These are phyloP conservation scores for Alternaria atra DNA, from an alignment of 2,329 filamentous ascomycete species.

Conservation along the genomic window DNA sequence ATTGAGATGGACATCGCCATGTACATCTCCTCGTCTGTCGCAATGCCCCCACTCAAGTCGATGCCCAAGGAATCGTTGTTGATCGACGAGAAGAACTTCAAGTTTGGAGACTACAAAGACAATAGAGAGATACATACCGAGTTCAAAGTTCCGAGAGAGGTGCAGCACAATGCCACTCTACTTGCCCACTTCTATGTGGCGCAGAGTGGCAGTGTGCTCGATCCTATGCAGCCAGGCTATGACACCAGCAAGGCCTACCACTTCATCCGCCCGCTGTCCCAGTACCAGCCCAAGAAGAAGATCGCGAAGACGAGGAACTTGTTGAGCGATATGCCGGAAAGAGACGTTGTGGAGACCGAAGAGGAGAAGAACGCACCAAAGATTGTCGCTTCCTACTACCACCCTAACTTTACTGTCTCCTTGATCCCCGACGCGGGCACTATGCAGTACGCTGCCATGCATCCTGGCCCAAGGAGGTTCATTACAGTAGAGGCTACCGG, in stretches of 20 bases:
- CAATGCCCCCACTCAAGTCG: constrained; percentile 72
- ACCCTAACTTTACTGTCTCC: constrained; percentile 91
- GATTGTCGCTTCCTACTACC: constrained; percentile 86
- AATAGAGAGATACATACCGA: constrained; percentile 78
- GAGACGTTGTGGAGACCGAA: constrained; percentile 60
- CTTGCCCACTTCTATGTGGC: constrained; percentile 95
- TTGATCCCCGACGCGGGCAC: constrained; percentile 83
- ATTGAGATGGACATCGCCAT: constrained; percentile 82
- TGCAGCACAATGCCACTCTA: constrained; percentile 91
- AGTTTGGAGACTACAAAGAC: constrained; percentile 80
- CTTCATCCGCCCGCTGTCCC: constrained; percentile 84
- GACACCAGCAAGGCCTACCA: constrained; percentile 80
- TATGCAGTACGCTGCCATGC: constrained; percentile 70
- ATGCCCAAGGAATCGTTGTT: constrained; percentile 75
- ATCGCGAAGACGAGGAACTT: constrained; percentile 86
- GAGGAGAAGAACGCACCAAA: constrained; percentile 67
- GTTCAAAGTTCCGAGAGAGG: constrained; percentile 78
- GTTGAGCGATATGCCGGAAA: constrained; percentile 63
- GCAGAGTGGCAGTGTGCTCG: constrained; percentile 76
- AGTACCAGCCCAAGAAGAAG: constrained; percentile 93
- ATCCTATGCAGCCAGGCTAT: constrained; percentile 76
- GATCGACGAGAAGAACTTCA: constrained; percentile 81
- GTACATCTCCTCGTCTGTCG: constrained; percentile 80
- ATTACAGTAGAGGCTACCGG: constrained; percentile 81
- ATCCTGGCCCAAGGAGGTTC: constrained; percentile 79